Percentiles rank a stretch among this genome's conserved stretches.
These are phyloP conservation scores for Mycena venus DNA, from an alignment of 768 basidiomycete genomes.

Conservation along the genomic window DNA sequence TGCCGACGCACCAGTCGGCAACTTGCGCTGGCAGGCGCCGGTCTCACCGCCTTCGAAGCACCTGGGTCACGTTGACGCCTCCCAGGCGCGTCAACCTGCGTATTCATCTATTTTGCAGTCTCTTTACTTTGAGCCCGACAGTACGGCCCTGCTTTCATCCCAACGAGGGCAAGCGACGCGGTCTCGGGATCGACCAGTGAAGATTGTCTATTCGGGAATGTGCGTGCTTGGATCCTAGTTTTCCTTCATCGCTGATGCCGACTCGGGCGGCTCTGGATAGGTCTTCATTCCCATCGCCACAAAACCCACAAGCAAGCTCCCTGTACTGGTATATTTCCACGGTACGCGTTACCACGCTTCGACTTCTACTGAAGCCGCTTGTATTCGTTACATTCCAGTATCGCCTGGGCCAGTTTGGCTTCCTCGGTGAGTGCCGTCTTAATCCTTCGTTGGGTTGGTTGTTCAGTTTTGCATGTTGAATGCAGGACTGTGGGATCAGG, in stretches of 20 bases:
- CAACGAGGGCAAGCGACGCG: slow-evolving; percentile 35
- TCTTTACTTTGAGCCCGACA: too few species aligned
- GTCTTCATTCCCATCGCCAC: slow-evolving; percentile 30
- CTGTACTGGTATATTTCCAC: slow-evolving; percentile 58
- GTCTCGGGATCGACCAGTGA: slow-evolving; percentile 47
- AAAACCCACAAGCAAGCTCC: slow-evolving; percentile 14
- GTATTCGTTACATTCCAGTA: slow-evolving; percentile 59
- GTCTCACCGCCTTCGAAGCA: slow-evolving; percentile 52
- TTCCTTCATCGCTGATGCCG: background rate
- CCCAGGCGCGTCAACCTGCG: slow-evolving; percentile 23
- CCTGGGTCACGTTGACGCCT: slow-evolving; percentile 53
- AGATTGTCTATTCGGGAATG: slow-evolving; percentile 58
- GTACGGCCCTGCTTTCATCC: slow-evolving; percentile 52
- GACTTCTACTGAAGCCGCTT: slow-evolving; percentile 39
- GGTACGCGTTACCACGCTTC: slow-evolving; percentile 40
- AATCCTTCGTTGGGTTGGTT: background rate
- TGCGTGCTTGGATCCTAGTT: background rate
- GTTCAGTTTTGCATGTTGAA: background rate
- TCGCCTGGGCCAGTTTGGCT: slow-evolving; percentile 56
- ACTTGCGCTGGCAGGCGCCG: slow-evolving; percentile 56
- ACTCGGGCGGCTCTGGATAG: too few species aligned
- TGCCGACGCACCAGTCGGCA: slow-evolving; percentile 57
- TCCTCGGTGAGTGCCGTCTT: slow-evolving; percentile 45
- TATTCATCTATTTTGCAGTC: too few species aligned
- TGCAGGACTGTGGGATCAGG: background rate